A percentile compares a stretch with the other conserved stretches of the same genome.
Conservation (phyloP, 805 yeast species). For the Alloascoidea hylecoeti region DNA sequence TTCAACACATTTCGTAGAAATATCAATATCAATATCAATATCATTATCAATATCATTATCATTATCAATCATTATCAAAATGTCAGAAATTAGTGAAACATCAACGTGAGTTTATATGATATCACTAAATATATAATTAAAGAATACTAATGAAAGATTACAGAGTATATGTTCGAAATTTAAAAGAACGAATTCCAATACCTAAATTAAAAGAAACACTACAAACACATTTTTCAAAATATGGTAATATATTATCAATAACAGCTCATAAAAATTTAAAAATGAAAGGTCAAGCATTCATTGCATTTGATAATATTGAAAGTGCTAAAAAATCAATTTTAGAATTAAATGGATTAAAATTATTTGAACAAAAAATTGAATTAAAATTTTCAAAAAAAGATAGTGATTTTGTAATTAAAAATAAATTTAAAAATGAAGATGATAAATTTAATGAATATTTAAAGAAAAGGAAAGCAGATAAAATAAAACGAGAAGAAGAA, state of each 20-base stretch:
- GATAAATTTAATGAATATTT: slow-evolving; percentile 13
- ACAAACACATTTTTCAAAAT: slow-evolving; percentile 23
- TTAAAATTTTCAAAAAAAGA: slow-evolving; percentile 27
- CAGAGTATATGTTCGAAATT: slow-evolving; percentile 49
- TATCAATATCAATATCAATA: no score
- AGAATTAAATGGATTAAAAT: slow-evolving; percentile 22
- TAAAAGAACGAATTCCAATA: slow-evolving; percentile 54
- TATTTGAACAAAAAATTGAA: slow-evolving; percentile 34
- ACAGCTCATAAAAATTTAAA: slow-evolving; percentile 45
- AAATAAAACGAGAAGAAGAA: slow-evolving; percentile 9
- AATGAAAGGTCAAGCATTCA: slow-evolving; percentile 75
- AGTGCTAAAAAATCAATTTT: slow-evolving; percentile 31
- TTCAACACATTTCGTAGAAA: no score
- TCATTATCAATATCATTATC: no score
- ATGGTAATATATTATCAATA: slow-evolving; percentile 34
- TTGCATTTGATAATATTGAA: slow-evolving; percentile 31
- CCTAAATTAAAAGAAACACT: slow-evolving; percentile 33
- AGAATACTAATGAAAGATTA: no score
- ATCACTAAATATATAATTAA: no score
- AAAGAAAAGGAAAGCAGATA: slow-evolving; percentile 10
- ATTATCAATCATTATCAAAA: no score
- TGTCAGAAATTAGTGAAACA: no score
- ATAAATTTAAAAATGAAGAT: slow-evolving; percentile 9
- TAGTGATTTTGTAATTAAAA: slow-evolving; percentile 23
- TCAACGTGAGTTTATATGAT: no score